Evolutionary conservation across 345 rosid genomes (phyloP), one percentile per base, ranked within the genome.

Genomic region (Acer campestre): DNA sequence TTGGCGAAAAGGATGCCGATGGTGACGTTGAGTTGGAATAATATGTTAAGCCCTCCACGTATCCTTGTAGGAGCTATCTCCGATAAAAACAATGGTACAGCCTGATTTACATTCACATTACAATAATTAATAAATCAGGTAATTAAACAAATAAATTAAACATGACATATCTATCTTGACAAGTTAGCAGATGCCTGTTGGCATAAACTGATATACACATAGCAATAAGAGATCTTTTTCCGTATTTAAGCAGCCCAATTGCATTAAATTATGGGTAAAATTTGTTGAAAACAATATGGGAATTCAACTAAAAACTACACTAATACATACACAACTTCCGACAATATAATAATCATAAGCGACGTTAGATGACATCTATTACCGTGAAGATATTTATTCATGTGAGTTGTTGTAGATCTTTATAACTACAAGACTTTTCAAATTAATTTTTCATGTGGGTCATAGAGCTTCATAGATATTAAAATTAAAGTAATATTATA

Each of bases 21-120:
- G 25, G 99, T 96, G 84, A 94, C 86, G 25, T 96, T 96, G 53
- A 96, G 98, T 74, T 96, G 99, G 86, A 96, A 96, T 16, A 96
- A 81, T 66, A 96, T 96, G 80, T 96, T 96, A 61, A 94, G 85
- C 13, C 89, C 99, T 79, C 99, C 99, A 51, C 99, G 94, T 73
- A 91, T 94, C 75, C 89, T 88, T 4, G 98, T 91, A 1, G 99
- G 99, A 79, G 99, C 98, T 75, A 96, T 94, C 86, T 96, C 99
- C 9, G 99, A 96, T 71, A 96, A 84, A 80, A 96, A 94, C 83
- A 96, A 74, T 1, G 99, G 99, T 35, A 96, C 99, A 3, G 97
- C 98, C 97, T 92, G 87, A 80, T 44, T 20, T 13, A 10, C 35
- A 65, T 40, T 44, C 20, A 42, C 0, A 42, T 71, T 58, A 53